Base-by-base conservation (phyloP, 352 stramenopile species). In the Globisporangium emineosum region DNA sequence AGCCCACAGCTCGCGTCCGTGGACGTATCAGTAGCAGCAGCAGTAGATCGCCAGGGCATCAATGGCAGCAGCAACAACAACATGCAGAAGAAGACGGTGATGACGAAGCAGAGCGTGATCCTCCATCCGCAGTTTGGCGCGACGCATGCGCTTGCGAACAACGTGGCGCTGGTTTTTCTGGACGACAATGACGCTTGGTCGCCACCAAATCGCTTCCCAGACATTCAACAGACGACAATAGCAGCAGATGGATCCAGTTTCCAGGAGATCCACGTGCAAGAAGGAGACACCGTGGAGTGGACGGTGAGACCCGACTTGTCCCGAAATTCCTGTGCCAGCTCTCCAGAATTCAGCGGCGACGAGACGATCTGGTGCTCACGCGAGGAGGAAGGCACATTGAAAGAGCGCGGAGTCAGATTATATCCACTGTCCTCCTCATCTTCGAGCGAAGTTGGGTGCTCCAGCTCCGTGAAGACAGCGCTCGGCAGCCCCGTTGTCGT, bases 101-200 rank as follows among this genome's bases (percentile, higher is more conserved):
- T 12, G 12, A 53, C 42, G 40, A 33, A 52, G 43, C 42, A 21
- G 17, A 37, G 40, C 35, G 27, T 40, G 6, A 10, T 42, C 17
- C 51, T 42, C 3, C 56, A 62, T 17, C 56, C 56, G 27, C 35
- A 53, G 17, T 62, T 53, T 35, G 56, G 15, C 9, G 17, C n/a
- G 40, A 40, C 35, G 29, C 43, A 53, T n/a, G 37, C 56, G 9
- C 40, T 53, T 12, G 56, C 17, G 17, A 62, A 62, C 40, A 62
- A 62, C 56, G 56, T 53, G 21, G 56, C 56, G 37, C 23, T 62
- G 13, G n/a, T 62, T 27, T 53, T 62, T 19, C 56, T 62, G 56
- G 30, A 62, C 17, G 25, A 27, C 19, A 33, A 15, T 13, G 25
- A 37, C 50, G 33, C 5, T 23, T 56, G 50, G 50, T 30, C 7